Conservation (phyloP, 257 asterid genomes). For the Mitragyna speciosa region DNA sequence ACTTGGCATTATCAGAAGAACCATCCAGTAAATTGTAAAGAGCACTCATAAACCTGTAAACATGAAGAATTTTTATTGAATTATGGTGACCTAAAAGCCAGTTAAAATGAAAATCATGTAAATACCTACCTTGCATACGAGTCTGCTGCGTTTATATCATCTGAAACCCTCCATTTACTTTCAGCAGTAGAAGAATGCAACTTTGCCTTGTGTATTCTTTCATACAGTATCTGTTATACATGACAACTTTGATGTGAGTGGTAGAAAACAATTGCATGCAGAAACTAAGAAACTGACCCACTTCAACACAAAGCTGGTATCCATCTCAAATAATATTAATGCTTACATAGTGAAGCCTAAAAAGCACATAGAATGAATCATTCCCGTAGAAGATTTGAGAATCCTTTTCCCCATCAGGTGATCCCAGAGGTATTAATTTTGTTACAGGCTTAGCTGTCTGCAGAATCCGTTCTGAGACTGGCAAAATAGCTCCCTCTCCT, state of each 20-base stretch:
- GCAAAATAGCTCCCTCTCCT: constrained; percentile 36
- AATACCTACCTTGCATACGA: constrained; percentile 66
- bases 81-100: constrained; percentile 20
- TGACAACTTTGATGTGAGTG: constrained; percentile 22
- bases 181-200: constrained; percentile 67
- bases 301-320: constrained; percentile 4
- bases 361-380: constrained; percentile 76
- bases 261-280: constrained; percentile 4
- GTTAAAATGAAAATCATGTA: background rate
- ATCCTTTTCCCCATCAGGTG: constrained; percentile 45
- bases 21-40: constrained; percentile 77
- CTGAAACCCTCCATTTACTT: constrained; percentile 65
- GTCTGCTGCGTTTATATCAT: constrained; percentile 48
- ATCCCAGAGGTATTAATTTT: constrained; percentile 35
- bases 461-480: constrained; percentile 45
- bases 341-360: constrained; percentile 86
- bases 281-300: constrained; percentile 16
- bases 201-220: constrained; percentile 78
- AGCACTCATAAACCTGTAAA: constrained; percentile 75
- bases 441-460: constrained; percentile 65
- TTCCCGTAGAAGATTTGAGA: constrained; percentile 71
- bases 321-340: background rate
- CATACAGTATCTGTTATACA: constrained; percentile 68
- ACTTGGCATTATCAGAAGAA: constrained; percentile 76
- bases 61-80: constrained; percentile 25